Evolutionary conservation across 2,329 filamentous ascomycete species (phyloP), one percentile per base, ranked within the genome.

Genomic region (Xylaria polymorpha): DNA sequence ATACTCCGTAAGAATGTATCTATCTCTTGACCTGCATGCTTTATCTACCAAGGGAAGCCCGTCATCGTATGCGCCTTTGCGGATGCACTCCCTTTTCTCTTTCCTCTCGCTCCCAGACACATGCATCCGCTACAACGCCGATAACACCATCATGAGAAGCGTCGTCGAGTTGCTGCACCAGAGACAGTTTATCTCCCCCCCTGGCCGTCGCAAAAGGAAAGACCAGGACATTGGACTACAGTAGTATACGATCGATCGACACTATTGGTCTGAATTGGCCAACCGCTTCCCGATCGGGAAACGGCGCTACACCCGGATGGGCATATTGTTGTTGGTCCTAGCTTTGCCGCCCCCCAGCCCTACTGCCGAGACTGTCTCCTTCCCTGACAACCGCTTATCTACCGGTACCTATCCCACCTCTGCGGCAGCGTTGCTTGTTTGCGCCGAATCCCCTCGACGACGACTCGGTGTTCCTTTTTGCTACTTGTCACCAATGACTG

Each of bases 271-370:
- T 29, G 14, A 55, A 14, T 12, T 18, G 43, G n/a, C 29, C 29
- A 32, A 61, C 20, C 22, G 14, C 32, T 66, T 53, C 66, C 66
- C 44, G 44, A 71, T 70, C 46, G 58, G 67, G 70, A 59, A 62
- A 43, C 25, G 29, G 53, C 67, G 55, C 74, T 74, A 76, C 64
- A 58, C 75, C 75, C 57, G 71, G 66, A 76, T 74, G 60, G 74
- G 76, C 41, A 77, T 60, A 71, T 64, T 77, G 74, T 77, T 77
- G 69, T 72, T 77, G 76, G 74, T 71, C 75, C 74, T 74, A 77
- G 74, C 76, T 76, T 70, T 57, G 51, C 22, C 61, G 64, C 66
- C 67, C 68, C 68, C 9, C 60, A 53, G 53, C 56, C 59, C n/a
- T 22, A 29, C 25, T 29, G 25, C 25, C 25, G 25, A 29, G 25